These are phyloP conservation scores for Chloromonas sp. DNA, from an alignment of 163 green algal species.

Conservation along the genomic window DNA sequence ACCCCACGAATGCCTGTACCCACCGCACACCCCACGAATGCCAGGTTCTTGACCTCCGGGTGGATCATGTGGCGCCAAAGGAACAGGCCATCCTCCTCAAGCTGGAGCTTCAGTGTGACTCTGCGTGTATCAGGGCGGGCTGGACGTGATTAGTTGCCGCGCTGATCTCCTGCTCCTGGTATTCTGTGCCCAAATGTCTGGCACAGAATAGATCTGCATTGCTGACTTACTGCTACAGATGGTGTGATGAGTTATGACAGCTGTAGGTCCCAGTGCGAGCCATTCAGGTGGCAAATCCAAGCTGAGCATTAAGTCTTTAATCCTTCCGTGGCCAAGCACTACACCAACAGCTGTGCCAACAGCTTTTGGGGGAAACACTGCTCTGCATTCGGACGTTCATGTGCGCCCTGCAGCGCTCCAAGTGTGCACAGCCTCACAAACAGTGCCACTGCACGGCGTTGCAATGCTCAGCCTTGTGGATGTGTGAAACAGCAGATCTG, in stretches of 20 bases:
- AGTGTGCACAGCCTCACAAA: background rate
- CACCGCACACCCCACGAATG: slow-evolving; percentile 25
- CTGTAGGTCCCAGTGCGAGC: too few species aligned
- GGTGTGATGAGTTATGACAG: too few species aligned
- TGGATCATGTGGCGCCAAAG: slow-evolving; percentile 35
- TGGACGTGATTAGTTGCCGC: background rate
- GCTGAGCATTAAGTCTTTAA: too few species aligned
- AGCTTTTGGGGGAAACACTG: background rate
- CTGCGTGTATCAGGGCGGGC: background rate
- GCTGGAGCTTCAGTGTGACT: slow-evolving; percentile 2
- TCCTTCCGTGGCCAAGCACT: too few species aligned
- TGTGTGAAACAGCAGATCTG: too few species aligned
- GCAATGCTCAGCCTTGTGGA: background rate
- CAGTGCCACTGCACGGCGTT: background rate
- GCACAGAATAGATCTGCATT: too few species aligned
- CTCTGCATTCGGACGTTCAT: background rate
- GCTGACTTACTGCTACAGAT: too few species aligned
- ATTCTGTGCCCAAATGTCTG: too few species aligned
- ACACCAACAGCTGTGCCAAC: too few species aligned
- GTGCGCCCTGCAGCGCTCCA: background rate
- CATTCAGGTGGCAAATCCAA: too few species aligned
- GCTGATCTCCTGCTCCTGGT: too few species aligned
- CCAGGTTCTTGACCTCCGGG: slow-evolving; percentile 27
- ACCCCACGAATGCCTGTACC: background rate
- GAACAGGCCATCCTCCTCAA: slow-evolving; percentile 23